phyloP scores from a whole-genome alignment of 2,329 filamentous ascomycete species.

The Aspergillus aculeatus region DNA sequence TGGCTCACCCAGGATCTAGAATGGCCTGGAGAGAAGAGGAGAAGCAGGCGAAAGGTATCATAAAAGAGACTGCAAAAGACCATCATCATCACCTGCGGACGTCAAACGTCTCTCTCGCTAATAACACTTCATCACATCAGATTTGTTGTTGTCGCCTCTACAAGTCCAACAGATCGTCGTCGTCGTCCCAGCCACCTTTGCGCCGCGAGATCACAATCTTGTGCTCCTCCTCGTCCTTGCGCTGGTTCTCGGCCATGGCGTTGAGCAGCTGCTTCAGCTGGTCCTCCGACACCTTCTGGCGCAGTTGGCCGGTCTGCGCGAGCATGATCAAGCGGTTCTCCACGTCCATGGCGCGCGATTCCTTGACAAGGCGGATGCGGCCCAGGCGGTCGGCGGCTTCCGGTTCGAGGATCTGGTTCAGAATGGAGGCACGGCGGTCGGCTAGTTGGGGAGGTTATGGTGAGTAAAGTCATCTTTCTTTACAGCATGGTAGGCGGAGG shows the following conservation, averaged over 20 bases:
- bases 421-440: conserved; percentile 53
- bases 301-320: conserved; percentile 80
- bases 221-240: conserved; percentile 59
- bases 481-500: not conserved
- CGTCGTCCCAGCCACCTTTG: conserved; percentile 83
- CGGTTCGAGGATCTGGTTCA: conserved; percentile 90
- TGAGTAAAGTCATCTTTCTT: not conserved
- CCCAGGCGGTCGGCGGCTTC: conserved; percentile 90
- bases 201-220: conserved; percentile 84
- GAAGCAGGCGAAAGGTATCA: conserved; percentile 1
- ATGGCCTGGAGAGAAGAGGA: not conserved
- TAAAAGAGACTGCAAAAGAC: conserved; percentile 5
- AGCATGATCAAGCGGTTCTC: conserved; percentile 93
- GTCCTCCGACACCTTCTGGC: conserved; percentile 82
- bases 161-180: conserved; percentile 51
- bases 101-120: conserved; percentile 1
- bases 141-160: conserved; percentile 20
- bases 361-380: conserved; percentile 93
- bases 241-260: conserved; percentile 74
- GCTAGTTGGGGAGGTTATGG: conserved; percentile 16
- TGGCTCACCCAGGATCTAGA: too few relatives aligned
- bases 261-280: conserved; percentile 90
- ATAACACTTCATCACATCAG: conserved; percentile 2
- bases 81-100: not conserved
- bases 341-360: conserved; percentile 81